Evolutionary conservation across 2,329 filamentous ascomycete genomes (phyloP), one percentile per base, ranked within the genome.

Genomic region (Neonectria neomacrospora): DNA sequence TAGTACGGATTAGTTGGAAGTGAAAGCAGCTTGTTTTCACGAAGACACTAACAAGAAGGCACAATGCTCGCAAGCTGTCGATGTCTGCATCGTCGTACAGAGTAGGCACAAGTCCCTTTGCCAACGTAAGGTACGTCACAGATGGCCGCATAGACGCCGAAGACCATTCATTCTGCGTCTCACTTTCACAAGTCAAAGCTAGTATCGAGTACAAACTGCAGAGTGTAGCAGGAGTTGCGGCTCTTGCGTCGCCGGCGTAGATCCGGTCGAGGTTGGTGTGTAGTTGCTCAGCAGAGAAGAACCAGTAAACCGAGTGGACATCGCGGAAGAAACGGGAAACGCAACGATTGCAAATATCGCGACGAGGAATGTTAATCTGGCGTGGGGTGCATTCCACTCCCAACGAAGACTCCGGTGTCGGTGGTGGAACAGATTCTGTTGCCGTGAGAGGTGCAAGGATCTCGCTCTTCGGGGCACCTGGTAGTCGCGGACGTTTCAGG

Each of bases 251-350:
- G 23, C 61, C 61, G 41, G 57, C n/a, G 34, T 64, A 64, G 23
- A 61, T 64, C 11, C 57, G 57, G 22, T 61, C 61, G 14, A 64
- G 39, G 6, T 39, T 56, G 6, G 23, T 16, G 16, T 64, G 47
- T 1, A 64, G 47, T 39, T 64, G 57, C 32, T 64, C 61, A 7
- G 61, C 57, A 1, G 61, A 64, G n/a, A 56, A 64, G 12, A 61
- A 53, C 61, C 61, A 64, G 57, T 64, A 64, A 6, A 64, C 37
- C 4, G 57, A 60, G 39, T 64, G 57, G 1, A 64, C 41, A 39
- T 64, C 57, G 4, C 52, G 57, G 23, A 64, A 64, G 52, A 64
- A 64, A 3, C 61, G 45, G n/a, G 44, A 52, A 11, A 61, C 34
- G 23, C 61, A 64, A 16, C 32, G 34, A 10, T 61, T 51, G 23